Percentiles rank a stretch among this genome's conserved stretches.
Evolutionary conservation across 2,329 filamentous ascomycete genomes (phyloP).

Genomic region (Sporothrix inflata): DNA sequence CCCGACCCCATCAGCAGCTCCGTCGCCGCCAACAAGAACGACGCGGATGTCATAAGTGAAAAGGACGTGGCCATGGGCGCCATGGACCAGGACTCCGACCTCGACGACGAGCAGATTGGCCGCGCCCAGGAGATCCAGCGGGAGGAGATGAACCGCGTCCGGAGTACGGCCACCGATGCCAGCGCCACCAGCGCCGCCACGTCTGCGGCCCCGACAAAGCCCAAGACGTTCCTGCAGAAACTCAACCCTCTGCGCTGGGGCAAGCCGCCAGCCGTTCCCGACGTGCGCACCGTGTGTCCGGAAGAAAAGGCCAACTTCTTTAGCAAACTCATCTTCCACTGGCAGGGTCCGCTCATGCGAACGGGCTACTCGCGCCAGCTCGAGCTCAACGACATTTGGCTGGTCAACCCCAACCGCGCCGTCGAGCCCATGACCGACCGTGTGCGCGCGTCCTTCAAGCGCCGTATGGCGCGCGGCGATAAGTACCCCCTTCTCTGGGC

Average conservation of each 20-base stretch:
- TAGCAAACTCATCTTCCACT: conserved; percentile 79
- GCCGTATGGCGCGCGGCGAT: conserved; percentile 67
- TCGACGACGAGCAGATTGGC: conserved; percentile 28
- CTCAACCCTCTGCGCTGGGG: conserved; percentile 66
- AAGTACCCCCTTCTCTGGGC: conserved; percentile 78
- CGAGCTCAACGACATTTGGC: conserved; percentile 84
- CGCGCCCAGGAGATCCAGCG: conserved; percentile 39
- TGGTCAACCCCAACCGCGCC: conserved; percentile 78
- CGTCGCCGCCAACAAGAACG: not conserved
- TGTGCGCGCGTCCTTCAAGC: conserved; percentile 69
- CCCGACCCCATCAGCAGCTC: conserved; percentile 33
- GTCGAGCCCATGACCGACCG: conserved; percentile 70
- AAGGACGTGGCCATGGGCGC: conserved; percentile 31
- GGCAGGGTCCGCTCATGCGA: conserved; percentile 87
- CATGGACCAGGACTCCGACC: conserved; percentile 43
- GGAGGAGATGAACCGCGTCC: conserved; percentile 46
- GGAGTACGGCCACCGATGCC: conserved; percentile 58
- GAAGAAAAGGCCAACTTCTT: conserved; percentile 76
- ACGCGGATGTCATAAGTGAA: conserved; percentile 33
- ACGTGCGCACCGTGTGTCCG: conserved; percentile 58
- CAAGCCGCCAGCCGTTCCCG: conserved; percentile 57
- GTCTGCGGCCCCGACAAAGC: conserved; percentile 30
- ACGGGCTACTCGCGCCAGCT: conserved; percentile 83
- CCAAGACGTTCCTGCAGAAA: conserved; percentile 66
- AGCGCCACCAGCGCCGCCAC: conserved; percentile 49